phyloP scores from a whole-genome alignment of 768 basidiomycete genomes.

The Leccinum subgranulosum region DNA sequence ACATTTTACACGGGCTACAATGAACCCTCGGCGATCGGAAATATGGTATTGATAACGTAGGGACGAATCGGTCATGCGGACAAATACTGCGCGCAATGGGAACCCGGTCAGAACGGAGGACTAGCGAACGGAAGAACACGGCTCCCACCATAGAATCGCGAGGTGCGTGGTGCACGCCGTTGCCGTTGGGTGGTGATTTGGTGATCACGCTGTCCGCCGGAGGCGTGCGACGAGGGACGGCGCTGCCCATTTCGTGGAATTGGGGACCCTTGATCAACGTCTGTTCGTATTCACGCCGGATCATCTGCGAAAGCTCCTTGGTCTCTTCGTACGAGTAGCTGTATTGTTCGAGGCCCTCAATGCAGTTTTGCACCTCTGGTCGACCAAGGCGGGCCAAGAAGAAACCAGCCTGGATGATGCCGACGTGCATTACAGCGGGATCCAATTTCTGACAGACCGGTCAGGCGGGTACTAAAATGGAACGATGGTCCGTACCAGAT shows the following conservation, averaged over 20 bases:
- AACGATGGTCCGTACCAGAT: conserved; percentile 52
- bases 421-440: conserved; percentile 87
- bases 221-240: conserved; percentile 25
- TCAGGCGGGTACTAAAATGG: conserved; percentile 10
- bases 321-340: conserved; percentile 86
- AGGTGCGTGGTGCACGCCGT: conserved; percentile 13
- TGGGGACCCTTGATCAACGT: conserved; percentile 36
- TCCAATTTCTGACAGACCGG: conserved; percentile 56
- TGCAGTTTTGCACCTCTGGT: conserved; percentile 79
- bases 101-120: conserved; percentile 12
- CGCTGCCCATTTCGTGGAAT: conserved; percentile 40
- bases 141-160: conserved; percentile 21
- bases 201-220: conserved; percentile 13
- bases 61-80: conserved; percentile 12
- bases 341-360: conserved; percentile 85
- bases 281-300: conserved; percentile 48
- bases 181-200: conserved; percentile 15
- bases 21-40: conserved; percentile 9
- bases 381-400: conserved; percentile 81
- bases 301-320: conserved; percentile 70
- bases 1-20: conserved; percentile 20
- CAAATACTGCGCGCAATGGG: conserved; percentile 21
- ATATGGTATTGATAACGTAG: conserved; percentile 29
- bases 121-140: neutral
- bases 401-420: conserved; percentile 79